Evolutionary conservation across 139 green algal genomes (phyloP), one percentile per base, ranked within the genome.

Genomic region (Tetradesmus obliquus): DNA sequence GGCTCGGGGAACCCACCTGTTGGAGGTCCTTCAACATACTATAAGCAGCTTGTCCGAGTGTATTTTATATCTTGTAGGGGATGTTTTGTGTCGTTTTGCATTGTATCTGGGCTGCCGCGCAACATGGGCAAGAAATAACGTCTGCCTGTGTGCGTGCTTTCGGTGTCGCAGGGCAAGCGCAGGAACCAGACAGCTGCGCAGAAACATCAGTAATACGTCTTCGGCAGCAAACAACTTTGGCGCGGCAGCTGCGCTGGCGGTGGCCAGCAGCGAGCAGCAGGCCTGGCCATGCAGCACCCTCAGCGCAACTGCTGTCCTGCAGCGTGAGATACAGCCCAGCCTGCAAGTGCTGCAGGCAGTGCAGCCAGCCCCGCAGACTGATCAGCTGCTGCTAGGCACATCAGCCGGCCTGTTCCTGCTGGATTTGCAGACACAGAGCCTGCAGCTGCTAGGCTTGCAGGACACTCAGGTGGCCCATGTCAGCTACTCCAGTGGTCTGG

Each of bases 361-460:
- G 32, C 19, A 45, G 55, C 62, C 84, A 82, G 32, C 12, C 19
- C 60, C 55, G 71, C 45, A 51, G 22, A 45, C 85, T 22, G 45
- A 53, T 62, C 62, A 72, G 86, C 86, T 90, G 53, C 86, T 90
- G n/a, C 86, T 90, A 5, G 86, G 86, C 53, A 90, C 86, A 51
- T 83, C 86, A 22, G 86, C 86, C 19, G 86, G 86, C 13, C 53
- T 90, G 69, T 90, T 74, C 86, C 71, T 55, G 20, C 24, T 90
- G 19, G 55, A 90, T 84, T 20, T 90, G 69, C 20, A 74, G 13
- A 69, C 69, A 2, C 86, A 55, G 53, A 55, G 79, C 8, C 80
- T 84, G 19, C 86, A 90, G 69, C 71, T 84, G 53, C 45, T 90
- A 20, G 86, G 71, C 5, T 24, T 90, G 86, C 53, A 54, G 5